Evolutionary conservation across 441 rosid genomes (phyloP).

Genomic region (Biscutella laevigata): DNA sequence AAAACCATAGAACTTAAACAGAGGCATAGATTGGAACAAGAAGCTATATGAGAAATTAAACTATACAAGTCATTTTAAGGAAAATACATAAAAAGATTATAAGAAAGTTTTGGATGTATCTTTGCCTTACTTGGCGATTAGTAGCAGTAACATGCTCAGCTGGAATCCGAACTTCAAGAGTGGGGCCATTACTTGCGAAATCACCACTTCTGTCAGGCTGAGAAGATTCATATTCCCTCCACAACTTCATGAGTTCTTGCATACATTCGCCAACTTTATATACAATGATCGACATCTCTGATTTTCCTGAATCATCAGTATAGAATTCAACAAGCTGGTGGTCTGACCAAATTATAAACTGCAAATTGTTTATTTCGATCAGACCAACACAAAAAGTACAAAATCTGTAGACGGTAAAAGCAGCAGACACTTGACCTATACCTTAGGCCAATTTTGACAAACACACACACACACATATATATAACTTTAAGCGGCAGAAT

Average conservation of each 20-base stretch:
- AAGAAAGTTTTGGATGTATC: conserved; percentile 5
- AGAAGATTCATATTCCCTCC: conserved; percentile 75
- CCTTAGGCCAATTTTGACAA: neutral
- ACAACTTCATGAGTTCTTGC: conserved; percentile 92
- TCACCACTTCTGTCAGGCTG: conserved; percentile 68
- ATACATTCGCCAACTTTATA: conserved; percentile 98
- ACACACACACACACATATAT: neutral
- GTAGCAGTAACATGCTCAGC: conserved; percentile 98
- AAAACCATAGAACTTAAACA: neutral
- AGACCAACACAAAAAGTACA: conserved; percentile 2
- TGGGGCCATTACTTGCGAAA: conserved; percentile 60
- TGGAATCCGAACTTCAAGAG: conserved; percentile 89
- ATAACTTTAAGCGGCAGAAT: conserved; percentile 1
- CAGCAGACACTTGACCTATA: conserved; percentile 2
- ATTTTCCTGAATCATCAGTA: conserved; percentile 63
- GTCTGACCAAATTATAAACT: conserved; percentile 11
- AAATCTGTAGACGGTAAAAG: conserved; percentile 3
- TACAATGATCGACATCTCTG: conserved; percentile 70
- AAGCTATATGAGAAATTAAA: conserved; percentile 7
- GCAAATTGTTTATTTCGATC: neutral
- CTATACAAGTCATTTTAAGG: neutral
- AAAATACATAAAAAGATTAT: neutral
- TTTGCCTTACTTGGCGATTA: conserved; percentile 79
- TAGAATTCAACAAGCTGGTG: neutral
- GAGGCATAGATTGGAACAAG: neutral